phyloP scores from a whole-genome alignment of 1,284 basidiomycete species.

The Tilletia walkeri region DNA sequence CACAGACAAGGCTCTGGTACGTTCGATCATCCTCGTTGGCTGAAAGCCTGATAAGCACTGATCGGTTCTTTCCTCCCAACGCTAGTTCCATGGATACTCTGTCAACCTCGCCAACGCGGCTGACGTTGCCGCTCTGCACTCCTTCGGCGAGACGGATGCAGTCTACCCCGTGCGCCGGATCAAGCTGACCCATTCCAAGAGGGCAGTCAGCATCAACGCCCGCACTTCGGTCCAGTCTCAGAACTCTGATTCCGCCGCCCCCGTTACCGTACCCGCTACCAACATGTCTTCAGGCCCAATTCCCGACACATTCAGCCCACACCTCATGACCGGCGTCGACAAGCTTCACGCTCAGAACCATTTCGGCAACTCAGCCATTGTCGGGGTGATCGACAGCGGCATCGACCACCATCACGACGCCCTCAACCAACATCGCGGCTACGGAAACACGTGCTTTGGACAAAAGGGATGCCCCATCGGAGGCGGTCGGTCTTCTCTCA shows the following conservation, averaged over 20 bases:
- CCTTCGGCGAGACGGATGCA: not conserved
- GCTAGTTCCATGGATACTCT: not conserved
- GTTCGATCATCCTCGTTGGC: not conserved
- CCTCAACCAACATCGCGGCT: slow-evolving; percentile 59
- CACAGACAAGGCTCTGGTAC: not conserved
- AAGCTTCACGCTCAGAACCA: slow-evolving; percentile 62
- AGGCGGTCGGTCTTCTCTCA: slow-evolving; percentile 35
- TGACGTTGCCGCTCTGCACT: not conserved
- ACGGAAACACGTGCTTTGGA: slow-evolving; percentile 36
- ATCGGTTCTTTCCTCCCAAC: too few species aligned
- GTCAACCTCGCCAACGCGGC: not conserved
- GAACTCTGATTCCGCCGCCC: slow-evolving; percentile 24
- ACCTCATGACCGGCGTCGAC: slow-evolving; percentile 58
- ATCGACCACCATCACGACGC: slow-evolving; percentile 66
- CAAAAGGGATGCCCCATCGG: slow-evolving; percentile 29
- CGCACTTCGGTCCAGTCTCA: not conserved
- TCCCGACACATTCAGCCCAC: slow-evolving; percentile 25
- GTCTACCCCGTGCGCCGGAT: not conserved
- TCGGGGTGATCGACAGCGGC: slow-evolving; percentile 61
- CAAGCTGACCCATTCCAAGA: not conserved
- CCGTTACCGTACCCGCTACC: too few species aligned
- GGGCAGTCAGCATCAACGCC: too few species aligned
- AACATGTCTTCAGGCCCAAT: too few species aligned
- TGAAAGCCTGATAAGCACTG: too few species aligned
- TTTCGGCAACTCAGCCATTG: slow-evolving; percentile 62